phyloP scores from a whole-genome alignment of 2,329 filamentous ascomycete species.

The Ustilaginoidea virens region DNA sequence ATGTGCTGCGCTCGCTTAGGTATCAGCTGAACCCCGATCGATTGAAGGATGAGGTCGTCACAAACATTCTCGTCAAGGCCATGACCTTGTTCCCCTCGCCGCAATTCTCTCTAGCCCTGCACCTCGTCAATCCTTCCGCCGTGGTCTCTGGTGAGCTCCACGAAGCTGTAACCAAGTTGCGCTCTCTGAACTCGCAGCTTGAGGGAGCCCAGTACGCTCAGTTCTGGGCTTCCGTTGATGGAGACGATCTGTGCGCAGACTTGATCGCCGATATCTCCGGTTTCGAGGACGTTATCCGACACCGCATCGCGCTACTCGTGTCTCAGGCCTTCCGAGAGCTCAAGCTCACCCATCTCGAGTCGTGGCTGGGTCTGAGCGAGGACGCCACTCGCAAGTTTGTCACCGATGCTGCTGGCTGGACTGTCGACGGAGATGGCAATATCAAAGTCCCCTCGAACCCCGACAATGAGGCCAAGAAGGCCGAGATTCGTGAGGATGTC shows the following conservation, averaged over 20 bases:
- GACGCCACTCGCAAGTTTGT: slow-evolving; percentile 63
- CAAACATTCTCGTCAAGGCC: slow-evolving; percentile 97
- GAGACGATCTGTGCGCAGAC: slow-evolving; percentile 90
- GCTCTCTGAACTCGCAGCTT: slow-evolving; percentile 70
- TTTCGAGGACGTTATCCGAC: slow-evolving; percentile 86
- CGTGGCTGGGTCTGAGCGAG: slow-evolving; percentile 59
- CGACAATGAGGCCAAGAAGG: slow-evolving; percentile 94
- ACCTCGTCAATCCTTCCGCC: slow-evolving; percentile 75
- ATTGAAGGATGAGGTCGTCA: slow-evolving; percentile 89
- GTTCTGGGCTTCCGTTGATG: slow-evolving; percentile 90
- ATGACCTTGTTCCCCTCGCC: slow-evolving; percentile 93
- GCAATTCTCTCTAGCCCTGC: slow-evolving; percentile 86
- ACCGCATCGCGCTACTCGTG: slow-evolving; percentile 77
- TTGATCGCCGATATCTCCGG: slow-evolving; percentile 85
- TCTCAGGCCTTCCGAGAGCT: slow-evolving; percentile 68
- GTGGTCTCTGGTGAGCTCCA: slow-evolving; percentile 55
- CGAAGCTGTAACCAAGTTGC: slow-evolving; percentile 83
- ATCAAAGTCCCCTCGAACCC: slow-evolving; percentile 81
- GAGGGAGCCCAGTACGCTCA: slow-evolving; percentile 77
- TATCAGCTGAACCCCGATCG: slow-evolving; percentile 99
- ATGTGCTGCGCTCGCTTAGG: slow-evolving; percentile 29
- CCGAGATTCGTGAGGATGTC: slow-evolving; percentile 89
- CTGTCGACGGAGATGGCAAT: slow-evolving; percentile 47
- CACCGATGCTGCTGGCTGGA: slow-evolving; percentile 75
- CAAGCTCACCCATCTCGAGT: slow-evolving; percentile 49